Percentiles rank a stretch among this genome's conserved stretches.
Conservation (phyloP, 352 stramenopile genomes). For the Peronospora farinosa region DNA sequence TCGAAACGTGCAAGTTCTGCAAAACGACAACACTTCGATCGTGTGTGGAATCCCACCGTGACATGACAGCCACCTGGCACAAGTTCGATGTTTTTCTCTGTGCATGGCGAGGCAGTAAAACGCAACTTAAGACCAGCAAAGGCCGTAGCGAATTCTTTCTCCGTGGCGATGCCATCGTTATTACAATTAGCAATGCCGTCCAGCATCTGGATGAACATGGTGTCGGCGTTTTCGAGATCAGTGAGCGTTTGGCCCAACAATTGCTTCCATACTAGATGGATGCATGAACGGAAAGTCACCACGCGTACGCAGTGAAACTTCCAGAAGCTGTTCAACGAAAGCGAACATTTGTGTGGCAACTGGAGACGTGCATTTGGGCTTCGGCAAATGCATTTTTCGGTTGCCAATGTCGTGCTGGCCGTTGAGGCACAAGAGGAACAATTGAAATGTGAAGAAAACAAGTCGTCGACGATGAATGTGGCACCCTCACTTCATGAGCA, state of each 20-base stretch:
- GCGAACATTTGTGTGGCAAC: constrained; percentile 89
- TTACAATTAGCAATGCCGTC: constrained; percentile 83
- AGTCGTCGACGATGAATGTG: constrained; percentile 86
- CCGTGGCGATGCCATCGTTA: constrained; percentile 66
- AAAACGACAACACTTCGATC: constrained; percentile 74
- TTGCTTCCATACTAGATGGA: constrained; percentile 92
- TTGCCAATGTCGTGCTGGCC: constrained; percentile 81
- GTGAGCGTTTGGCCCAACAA: constrained; percentile 77
- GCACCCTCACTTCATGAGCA: constrained; percentile 63
- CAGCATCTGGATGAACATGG: constrained; percentile 87
- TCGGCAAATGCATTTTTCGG: constrained; percentile 83
- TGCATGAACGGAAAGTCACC: constrained; percentile 90
- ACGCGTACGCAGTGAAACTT: constrained; percentile 89
- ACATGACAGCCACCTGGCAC: constrained; percentile 56
- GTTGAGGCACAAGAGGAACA: constrained; percentile 84
- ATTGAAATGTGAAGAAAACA: constrained; percentile 81
- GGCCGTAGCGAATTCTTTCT: constrained; percentile 70
- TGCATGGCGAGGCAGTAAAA: constrained; percentile 82
- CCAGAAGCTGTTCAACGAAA: constrained; percentile 92
- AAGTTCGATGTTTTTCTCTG: constrained; percentile 76
- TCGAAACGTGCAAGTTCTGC: constrained; percentile 69
- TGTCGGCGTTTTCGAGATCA: constrained; percentile 87
- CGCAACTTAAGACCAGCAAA: constrained; percentile 73
- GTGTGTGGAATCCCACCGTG: constrained; percentile 80
- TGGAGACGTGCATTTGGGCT: constrained; percentile 83